These are phyloP conservation scores for Colletotrichum coccodes DNA, from an alignment of 2,329 filamentous ascomycete genomes.

Conservation along the genomic window DNA sequence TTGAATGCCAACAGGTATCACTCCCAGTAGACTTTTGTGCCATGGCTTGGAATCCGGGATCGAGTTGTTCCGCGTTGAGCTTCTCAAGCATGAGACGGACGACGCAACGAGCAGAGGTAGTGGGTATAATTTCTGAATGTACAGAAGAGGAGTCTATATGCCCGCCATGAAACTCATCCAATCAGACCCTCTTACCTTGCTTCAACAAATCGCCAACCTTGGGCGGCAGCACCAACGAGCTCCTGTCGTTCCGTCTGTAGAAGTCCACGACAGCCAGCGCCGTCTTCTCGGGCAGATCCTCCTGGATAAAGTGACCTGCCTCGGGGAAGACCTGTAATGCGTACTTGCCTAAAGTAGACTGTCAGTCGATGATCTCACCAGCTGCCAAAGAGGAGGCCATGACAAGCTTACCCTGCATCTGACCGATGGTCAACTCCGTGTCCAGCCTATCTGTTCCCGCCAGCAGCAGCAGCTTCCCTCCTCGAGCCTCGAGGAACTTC, in stretches of 20 bases:
- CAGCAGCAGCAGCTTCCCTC: conserved; percentile 85
- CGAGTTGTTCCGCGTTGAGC: not conserved
- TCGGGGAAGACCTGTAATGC: conserved; percentile 94
- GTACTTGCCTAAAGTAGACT: conserved; percentile 76
- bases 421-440: conserved; percentile 92
- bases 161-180: not conserved
- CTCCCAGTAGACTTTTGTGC: too few relatives aligned
- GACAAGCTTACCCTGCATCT: conserved; percentile 83
- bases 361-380: not conserved
- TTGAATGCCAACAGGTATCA: too few relatives aligned
- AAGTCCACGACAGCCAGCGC: conserved; percentile 90
- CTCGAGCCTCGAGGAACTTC: conserved; percentile 85
- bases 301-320: conserved; percentile 96
- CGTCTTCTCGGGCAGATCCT: conserved; percentile 92
- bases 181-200: conserved; percentile 68
- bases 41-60: not conserved
- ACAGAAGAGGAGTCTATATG: not conserved
- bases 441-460: conserved; percentile 92
- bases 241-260: conserved; percentile 89
- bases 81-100: not conserved
- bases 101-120: not conserved
- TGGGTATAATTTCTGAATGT: conserved; percentile 16
- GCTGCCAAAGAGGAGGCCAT: not conserved
- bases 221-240: conserved; percentile 84
- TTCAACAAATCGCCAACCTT: conserved; percentile 83